Evolutionary conservation across 768 basidiomycete species (phyloP), one percentile per base, ranked within the genome.

Genomic region (Suillus alpinus): DNA sequence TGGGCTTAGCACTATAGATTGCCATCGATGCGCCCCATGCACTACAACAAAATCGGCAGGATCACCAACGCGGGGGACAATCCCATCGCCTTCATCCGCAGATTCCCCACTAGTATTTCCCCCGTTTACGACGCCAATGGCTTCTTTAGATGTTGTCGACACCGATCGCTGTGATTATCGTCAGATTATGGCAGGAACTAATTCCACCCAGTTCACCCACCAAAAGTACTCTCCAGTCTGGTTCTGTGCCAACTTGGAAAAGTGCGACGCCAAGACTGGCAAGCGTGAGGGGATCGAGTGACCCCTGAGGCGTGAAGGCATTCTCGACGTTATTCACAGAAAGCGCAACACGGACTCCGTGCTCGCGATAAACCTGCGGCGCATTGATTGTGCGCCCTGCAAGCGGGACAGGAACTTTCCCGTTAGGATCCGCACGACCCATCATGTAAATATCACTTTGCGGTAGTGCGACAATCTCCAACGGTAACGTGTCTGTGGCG

Each of bases 381-480:
- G 84, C 81, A 59, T 83, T 79, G 53, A 88, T 78, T 34, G 86
- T 84, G 64, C 86, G 75, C 50, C 82, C 85, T 31, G 80, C 71
- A 6, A 78, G 70, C 32, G 77, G 73, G 31, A 70, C 68, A 40
- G 73, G 63, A 43, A 68, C 61, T 12, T 68, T 70, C 20, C 60
- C 66, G 14, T 58, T 53, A 43, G 58, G 47, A 57, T 32, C 58
- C 8, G 62, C 53, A 56, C 85, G 76, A 29, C 85, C 86, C 76
- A 86, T 84, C 82, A 87, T 87, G 74, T 88, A 88, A 66, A 87
- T 75, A 64, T 89, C 86, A 59, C 81, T 86, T 65, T 86, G 84
- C 14, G 83, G 86, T 26, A 88, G 74, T 5, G 82, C 80, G 7
- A 88, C 81, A 52, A 88, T 77, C 60, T 75, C 75, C 55, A 86